Conservation (phyloP, 1,139 yeast species). For the Saccharomyces hybrid region DNA sequence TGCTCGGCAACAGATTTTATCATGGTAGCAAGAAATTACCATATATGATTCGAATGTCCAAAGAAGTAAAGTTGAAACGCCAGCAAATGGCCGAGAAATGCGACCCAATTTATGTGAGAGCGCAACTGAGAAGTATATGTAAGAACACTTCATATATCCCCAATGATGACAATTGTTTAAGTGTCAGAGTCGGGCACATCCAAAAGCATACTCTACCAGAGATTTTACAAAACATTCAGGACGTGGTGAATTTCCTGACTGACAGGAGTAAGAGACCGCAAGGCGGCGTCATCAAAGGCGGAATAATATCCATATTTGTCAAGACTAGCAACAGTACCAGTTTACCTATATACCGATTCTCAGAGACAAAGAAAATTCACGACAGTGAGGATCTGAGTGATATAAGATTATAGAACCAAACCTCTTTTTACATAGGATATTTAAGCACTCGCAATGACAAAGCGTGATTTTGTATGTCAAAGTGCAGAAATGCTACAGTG, state of each 20-base stretch:
- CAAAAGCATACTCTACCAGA: constrained; percentile 38
- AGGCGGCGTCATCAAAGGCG: constrained; percentile 49
- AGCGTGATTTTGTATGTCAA: background rate
- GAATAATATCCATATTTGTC: constrained; percentile 45
- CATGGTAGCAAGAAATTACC: constrained; percentile 53
- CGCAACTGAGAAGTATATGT: constrained; percentile 55
- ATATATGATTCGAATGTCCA: constrained; percentile 57
- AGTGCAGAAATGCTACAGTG: background rate
- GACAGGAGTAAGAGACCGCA: constrained; percentile 44
- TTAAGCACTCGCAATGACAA: background rate
- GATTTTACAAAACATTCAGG: constrained; percentile 48
- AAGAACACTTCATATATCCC: constrained; percentile 55
- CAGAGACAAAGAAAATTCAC: background rate
- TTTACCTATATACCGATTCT: constrained; percentile 36
- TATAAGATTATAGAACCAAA: background rate
- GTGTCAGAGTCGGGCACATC: constrained; percentile 45
- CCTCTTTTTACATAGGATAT: background rate
- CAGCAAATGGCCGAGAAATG: constrained; percentile 23
- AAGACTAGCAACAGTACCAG: constrained; percentile 61
- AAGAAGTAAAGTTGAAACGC: constrained; percentile 37
- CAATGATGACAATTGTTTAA: constrained; percentile 41
- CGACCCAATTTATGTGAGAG: constrained; percentile 52
- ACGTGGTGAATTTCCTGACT: constrained; percentile 45
- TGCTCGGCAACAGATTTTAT: constrained; percentile 51
- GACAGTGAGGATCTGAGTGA: background rate